A percentile compares a stretch with the other conserved stretches of the same genome.
Conservation (phyloP, 805 yeast genomes). For the Ogataea polymorpha region DNA sequence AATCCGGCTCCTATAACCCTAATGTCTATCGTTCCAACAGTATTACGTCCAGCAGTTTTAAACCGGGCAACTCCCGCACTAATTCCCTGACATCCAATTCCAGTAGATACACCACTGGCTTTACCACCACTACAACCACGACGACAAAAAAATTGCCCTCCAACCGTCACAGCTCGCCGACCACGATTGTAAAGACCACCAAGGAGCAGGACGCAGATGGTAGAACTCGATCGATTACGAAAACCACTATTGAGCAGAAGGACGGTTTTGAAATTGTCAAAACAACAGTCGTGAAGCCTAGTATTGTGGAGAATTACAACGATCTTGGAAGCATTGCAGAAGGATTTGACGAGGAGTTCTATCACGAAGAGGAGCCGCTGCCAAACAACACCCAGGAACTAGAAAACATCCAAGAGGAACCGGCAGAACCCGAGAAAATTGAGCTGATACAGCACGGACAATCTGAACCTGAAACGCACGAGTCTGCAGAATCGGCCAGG, state of each 20-base stretch:
- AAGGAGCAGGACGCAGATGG: constrained; percentile 49
- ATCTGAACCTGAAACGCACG: neutral
- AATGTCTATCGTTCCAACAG: constrained; percentile 25
- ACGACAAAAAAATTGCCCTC: constrained; percentile 25
- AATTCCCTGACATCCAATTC: constrained; percentile 26
- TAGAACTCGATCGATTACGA: constrained; percentile 53
- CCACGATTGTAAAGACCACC: constrained; percentile 45
- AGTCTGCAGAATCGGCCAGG: constrained; percentile 5
- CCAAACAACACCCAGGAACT: constrained; percentile 7
- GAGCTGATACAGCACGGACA: neutral
- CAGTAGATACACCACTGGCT: constrained; percentile 24
- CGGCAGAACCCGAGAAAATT: constrained; percentile 11
- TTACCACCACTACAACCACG: constrained; percentile 31
- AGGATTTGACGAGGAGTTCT: constrained; percentile 21
- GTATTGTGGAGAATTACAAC: constrained; percentile 14
- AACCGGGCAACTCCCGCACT: constrained; percentile 19
- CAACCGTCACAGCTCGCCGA: constrained; percentile 15
- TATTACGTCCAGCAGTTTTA: constrained; percentile 14
- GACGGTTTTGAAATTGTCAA: constrained; percentile 48
- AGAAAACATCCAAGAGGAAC: constrained; percentile 26
- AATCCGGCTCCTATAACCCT: constrained; percentile 17
- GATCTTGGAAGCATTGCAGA: constrained; percentile 25
- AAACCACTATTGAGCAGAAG: constrained; percentile 46
- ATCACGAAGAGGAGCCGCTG: constrained; percentile 10
- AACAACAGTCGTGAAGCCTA: constrained; percentile 41